These are phyloP conservation scores for grape (Vitis vinifera) DNA, from an alignment of 164 flowering plant species.

Conservation along the genomic window ASM3070453v1 NC_081809.1:7689001-7689500, in stretches of 20 bases:
- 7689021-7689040: too few relatives aligned
- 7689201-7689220: too few relatives aligned
- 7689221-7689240: too few relatives aligned
- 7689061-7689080: too few relatives aligned
- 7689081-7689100: too few relatives aligned
- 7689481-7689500: slow-evolving; percentile 57
- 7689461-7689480: slow-evolving; percentile 72
- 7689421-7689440: not conserved
- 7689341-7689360: slow-evolving; percentile 9
- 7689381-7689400: slow-evolving; percentile 1
- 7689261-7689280: not conserved
- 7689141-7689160: too few relatives aligned
- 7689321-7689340: slow-evolving; percentile 9
- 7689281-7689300: slow-evolving; percentile 1
- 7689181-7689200: too few relatives aligned
- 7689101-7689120: too few relatives aligned
- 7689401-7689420: slow-evolving; percentile 10
- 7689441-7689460: slow-evolving; percentile 82
- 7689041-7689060: too few relatives aligned
- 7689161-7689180: too few relatives aligned
- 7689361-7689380: slow-evolving; percentile 12
- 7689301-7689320: not conserved
- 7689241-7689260: not conserved
- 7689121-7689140: too few relatives aligned
- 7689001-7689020: too few relatives aligned